A percentile compares a stretch with the other conserved stretches of the same genome.
Evolutionary conservation across 768 basidiomycete genomes (phyloP).

Genomic region (Mycena capillaripes): DNA sequence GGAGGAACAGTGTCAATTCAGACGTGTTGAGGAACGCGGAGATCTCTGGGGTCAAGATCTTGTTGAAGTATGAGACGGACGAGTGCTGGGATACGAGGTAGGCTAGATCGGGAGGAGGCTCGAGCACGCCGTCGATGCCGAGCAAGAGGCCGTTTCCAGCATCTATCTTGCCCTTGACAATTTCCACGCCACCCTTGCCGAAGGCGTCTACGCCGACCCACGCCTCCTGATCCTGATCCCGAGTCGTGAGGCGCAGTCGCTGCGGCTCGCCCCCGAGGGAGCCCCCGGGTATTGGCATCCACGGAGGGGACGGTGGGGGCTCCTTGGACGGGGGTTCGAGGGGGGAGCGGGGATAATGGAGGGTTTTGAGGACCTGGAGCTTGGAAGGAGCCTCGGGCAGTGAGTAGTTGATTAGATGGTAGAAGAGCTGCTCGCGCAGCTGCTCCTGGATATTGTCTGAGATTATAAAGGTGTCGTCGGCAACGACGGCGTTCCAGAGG

Average conservation of each 20-base stretch:
- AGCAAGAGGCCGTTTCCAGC: conserved; percentile 85
- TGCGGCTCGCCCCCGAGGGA: conserved; percentile 87
- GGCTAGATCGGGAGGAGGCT: conserved; percentile 84
- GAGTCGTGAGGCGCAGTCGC: conserved; percentile 74
- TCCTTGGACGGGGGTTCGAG: conserved; percentile 73
- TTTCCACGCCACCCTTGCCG: conserved; percentile 79
- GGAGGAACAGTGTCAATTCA: conserved; percentile 90
- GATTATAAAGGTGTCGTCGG: conserved; percentile 53
- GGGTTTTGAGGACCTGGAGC: conserved; percentile 65
- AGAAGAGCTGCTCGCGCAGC: conserved; percentile 92
- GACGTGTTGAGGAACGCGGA: conserved; percentile 73
- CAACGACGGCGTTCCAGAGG: conserved; percentile 55
- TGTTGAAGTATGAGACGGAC: conserved; percentile 80
- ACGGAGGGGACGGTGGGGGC: conserved; percentile 84
- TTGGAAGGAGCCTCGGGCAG: conserved; percentile 62
- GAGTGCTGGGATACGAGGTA: conserved; percentile 70
- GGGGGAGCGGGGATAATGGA: conserved; percentile 77
- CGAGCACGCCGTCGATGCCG: conserved; percentile 81
- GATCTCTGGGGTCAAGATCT: conserved; percentile 76
- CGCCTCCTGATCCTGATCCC: conserved; percentile 58
- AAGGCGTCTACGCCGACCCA: conserved; percentile 84
- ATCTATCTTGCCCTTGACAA: conserved; percentile 68
- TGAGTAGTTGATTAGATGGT: conserved; percentile 92
- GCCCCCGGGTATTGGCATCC: conserved; percentile 89
- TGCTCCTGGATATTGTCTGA: conserved; percentile 87